These are phyloP conservation scores for Teratosphaeria zuluensis DNA, from an alignment of 2,329 filamentous ascomycete species.

Conservation along the genomic window DNA sequence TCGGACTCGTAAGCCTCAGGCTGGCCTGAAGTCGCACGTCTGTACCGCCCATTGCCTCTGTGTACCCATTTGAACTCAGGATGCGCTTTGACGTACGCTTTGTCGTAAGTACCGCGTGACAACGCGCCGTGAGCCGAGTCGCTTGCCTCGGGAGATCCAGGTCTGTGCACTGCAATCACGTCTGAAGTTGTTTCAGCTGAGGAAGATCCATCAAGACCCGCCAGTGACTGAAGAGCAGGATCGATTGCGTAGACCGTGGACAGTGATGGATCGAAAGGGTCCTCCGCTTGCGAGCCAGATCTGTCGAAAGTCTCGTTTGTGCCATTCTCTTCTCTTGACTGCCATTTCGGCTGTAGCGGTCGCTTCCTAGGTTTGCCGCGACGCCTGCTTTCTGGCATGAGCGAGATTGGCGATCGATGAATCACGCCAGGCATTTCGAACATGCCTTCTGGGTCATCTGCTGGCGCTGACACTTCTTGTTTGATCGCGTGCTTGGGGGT, in stretches of 20 bases:
- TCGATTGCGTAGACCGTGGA: not conserved
- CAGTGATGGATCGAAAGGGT: not conserved
- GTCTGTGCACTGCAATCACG: not conserved
- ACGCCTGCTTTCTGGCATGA: not conserved
- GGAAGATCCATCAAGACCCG: not conserved
- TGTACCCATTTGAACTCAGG: slow-evolving; percentile 24
- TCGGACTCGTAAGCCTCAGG: slow-evolving; percentile 1
- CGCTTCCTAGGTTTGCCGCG: not conserved
- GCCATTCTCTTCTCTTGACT: not conserved
- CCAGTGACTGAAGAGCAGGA: not conserved
- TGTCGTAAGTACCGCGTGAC: slow-evolving; percentile 19
- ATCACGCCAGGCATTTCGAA: not conserved
- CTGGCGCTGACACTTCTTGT: not conserved
- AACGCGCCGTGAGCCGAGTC: not conserved
- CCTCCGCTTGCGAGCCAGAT: not conserved
- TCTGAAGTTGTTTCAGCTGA: not conserved
- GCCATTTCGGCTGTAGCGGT: not conserved
- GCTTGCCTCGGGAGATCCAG: not conserved
- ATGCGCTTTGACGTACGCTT: slow-evolving; percentile 18
- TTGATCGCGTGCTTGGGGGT: not conserved
- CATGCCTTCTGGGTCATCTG: not conserved
- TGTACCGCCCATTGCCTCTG: slow-evolving; percentile 24
- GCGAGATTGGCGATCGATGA: not conserved
- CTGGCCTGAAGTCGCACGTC: slow-evolving; percentile 7
- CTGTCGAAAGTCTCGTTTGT: not conserved